A percentile compares a stretch with the other conserved stretches of the same genome.
phyloP scores from a whole-genome alignment of 1,284 basidiomycete species.

The Ustilago sp. region DNA sequence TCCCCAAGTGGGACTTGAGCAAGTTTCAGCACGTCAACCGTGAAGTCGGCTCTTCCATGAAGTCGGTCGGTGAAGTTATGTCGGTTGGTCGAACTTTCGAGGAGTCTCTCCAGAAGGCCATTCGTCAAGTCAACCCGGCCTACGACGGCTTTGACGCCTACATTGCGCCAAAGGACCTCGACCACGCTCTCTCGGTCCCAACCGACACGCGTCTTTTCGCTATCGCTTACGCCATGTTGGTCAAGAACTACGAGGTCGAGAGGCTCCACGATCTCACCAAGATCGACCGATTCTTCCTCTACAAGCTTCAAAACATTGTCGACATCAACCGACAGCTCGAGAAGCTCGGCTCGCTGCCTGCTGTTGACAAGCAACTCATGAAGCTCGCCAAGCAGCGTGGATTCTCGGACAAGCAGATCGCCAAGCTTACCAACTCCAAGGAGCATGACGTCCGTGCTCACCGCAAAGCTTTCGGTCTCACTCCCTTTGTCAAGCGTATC shows the following conservation, averaged over 20 bases:
- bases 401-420: constrained; percentile 93
- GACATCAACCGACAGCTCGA: constrained; percentile 64
- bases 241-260: constrained; percentile 90
- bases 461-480: constrained; percentile 87
- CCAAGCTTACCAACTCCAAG: constrained; percentile 76
- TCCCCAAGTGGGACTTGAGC: constrained; percentile 97
- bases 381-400: constrained; percentile 71
- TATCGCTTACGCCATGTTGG: constrained; percentile 96
- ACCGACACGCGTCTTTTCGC: constrained; percentile 96
- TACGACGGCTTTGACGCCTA: constrained; percentile 78
- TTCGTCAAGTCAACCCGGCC: constrained; percentile 94
- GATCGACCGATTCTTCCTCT: constrained; percentile 97
- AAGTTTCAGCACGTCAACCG: constrained; percentile 98
- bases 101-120: constrained; percentile 97
- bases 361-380: constrained; percentile 72
- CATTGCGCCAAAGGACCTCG: constrained; percentile 83
- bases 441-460: constrained; percentile 84
- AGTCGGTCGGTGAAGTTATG: constrained; percentile 99
- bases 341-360: constrained; percentile 73
- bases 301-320: constrained; percentile 98
- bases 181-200: constrained; percentile 78
- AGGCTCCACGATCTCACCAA: constrained; percentile 92
- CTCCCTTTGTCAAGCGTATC: constrained; percentile 98
- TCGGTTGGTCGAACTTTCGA: constrained; percentile 99
- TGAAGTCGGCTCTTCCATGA: constrained; percentile 97